Base-by-base conservation (phyloP, 1,284 basidiomycete genomes). In the Cryptococcus amylolentus region DNA sequence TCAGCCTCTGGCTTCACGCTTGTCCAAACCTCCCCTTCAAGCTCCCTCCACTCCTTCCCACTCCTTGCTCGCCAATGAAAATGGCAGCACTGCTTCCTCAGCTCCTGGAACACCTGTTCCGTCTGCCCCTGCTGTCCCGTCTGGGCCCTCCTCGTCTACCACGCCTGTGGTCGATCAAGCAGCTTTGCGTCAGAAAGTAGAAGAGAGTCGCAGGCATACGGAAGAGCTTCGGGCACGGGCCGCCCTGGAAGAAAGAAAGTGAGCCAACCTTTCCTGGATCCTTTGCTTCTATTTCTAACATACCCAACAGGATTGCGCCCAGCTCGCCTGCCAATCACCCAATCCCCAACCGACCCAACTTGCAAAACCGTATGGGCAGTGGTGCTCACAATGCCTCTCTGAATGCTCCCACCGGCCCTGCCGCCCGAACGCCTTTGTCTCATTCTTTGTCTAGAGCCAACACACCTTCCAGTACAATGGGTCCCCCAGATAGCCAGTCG, bases 401-500 rank as follows among this genome's bases (percentile, higher is more conserved):
- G 41, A 42, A 48, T 37, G 18, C 49, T 20, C 23, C 35, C 35
- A 38, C 49, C 16, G 49, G 31, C 31, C 59, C 49, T 16, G 45
- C 28, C 26, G 48, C 52, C 43, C 46, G 37, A 47, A 28, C 28
- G 12, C 20, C 28, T 3, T 47, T 7, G 59, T 54, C 10, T 42
- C 51, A 4, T 50, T 54, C 40, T 52, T 45, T n/a, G 51, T 42
- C 41, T 23, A 10, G 41, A 0, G 41, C 41, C 55, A 18, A 54
- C 18, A 48, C 27, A 37, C 55, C 14, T 16, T 45, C 35, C 23
- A 53, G 53, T 0, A 43, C 64, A 3, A 73, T 72, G 70, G 67
- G 62, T 13, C 67, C 72, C 6, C 69, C 69, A 1, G 40, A 58
- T 9, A 62, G 61, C 39, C 55, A 66, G 69, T 71, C 31, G 70